A percentile compares a stretch with the other conserved stretches of the same genome.
Conservation (phyloP, 768 basidiomycete species). For the Kwoniella dendrophila region DNA sequence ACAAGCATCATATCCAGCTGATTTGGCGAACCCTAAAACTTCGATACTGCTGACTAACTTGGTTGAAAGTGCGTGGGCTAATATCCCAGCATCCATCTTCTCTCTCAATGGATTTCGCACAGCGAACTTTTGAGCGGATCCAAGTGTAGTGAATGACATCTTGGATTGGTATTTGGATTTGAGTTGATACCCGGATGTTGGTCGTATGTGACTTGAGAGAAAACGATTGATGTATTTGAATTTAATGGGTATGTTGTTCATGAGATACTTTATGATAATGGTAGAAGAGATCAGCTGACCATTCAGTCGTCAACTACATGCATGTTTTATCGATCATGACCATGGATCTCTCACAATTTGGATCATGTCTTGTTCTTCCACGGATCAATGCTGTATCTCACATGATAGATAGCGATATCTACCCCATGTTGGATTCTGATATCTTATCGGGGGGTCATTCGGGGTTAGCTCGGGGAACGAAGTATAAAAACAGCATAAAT, state of each 20-base stretch:
- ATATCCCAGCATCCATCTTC: not conserved
- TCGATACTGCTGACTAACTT: slow-evolving; percentile 10
- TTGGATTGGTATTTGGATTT: not conserved
- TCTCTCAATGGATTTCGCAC: not conserved
- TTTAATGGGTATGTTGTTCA: no score
- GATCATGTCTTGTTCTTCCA: no score
- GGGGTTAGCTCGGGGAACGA: slow-evolving; percentile 16
- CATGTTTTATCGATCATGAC: no score
- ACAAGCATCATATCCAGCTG: slow-evolving; percentile 37
- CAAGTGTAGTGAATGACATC: slow-evolving; percentile 1
- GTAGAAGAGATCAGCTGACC: no score
- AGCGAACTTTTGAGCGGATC: not conserved
- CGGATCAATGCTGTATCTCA: no score
- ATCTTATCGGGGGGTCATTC: slow-evolving; percentile 8
- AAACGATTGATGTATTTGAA: no score
- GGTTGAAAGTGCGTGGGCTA: slow-evolving; percentile 1
- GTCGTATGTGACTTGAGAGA: no score
- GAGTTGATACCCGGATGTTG: no score
- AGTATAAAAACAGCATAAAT: not conserved
- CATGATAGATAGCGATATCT: no score
- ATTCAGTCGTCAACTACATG: no score
- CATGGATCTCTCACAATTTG: no score
- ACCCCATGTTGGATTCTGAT: not conserved
- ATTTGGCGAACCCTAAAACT: slow-evolving; percentile 26
- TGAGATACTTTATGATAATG: no score